Conservation (phyloP, 1,139 yeast species). For the Geotrichum fermentans region DNA sequence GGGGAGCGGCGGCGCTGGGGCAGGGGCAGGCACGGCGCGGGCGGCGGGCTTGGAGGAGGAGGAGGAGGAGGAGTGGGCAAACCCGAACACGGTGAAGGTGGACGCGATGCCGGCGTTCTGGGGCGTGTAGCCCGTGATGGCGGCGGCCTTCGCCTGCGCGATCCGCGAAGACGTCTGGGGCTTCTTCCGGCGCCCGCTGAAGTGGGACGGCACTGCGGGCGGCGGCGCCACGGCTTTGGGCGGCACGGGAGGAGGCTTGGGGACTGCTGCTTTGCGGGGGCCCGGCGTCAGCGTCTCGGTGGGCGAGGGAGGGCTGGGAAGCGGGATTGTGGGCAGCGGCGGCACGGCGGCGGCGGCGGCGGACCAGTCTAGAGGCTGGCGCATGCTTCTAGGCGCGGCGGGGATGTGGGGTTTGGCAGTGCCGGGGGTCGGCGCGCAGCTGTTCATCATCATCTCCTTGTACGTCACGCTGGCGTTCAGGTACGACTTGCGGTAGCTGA, state of each 20-base stretch:
- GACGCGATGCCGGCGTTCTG: neutral
- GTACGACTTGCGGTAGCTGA: neutral
- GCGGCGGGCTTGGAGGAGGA: neutral
- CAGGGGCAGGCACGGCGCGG: neutral
- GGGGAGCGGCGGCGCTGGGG: too few relatives aligned
- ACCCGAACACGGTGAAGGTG: neutral
- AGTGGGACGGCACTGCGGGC: too few relatives aligned
- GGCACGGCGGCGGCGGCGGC: too few relatives aligned
- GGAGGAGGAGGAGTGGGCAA: neutral
- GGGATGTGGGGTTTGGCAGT: neutral
- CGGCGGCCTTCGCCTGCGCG: neutral
- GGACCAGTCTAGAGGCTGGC: too few relatives aligned
- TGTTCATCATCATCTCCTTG: conserved; percentile 2
- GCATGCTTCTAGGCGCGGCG: neutral
- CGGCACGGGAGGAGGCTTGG: too few relatives aligned
- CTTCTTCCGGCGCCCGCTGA: too few relatives aligned
- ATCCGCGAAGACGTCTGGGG: conserved; percentile 1
- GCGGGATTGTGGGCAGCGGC: too few relatives aligned
- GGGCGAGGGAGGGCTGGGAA: too few relatives aligned
- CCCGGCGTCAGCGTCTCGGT: conserved; percentile 9
- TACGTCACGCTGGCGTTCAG: conserved; percentile 2
- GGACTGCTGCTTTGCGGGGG: conserved; percentile 9
- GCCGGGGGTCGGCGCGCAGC: neutral
- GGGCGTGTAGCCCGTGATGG: neutral
- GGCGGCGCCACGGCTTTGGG: too few relatives aligned